phyloP scores from a whole-genome alignment of 768 basidiomycete genomes.

The Lactifluus echinatus region DNA sequence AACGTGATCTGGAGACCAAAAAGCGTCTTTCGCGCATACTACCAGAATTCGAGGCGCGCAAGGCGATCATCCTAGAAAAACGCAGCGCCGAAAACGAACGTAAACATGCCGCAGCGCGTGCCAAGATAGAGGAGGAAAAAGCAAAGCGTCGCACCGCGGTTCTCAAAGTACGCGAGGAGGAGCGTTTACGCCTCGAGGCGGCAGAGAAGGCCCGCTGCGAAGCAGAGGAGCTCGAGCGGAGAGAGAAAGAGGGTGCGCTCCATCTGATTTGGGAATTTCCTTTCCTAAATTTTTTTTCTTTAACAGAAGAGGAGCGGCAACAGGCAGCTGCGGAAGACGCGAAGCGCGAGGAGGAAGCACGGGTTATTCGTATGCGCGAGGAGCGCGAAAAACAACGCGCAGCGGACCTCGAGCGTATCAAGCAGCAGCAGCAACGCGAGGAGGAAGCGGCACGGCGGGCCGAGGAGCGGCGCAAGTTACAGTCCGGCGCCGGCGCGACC shows the following conservation, averaged over 20 bases:
- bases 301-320: constrained; percentile 25
- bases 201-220: constrained; percentile 31
- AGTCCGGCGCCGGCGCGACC: constrained; percentile 26
- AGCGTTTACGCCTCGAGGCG: constrained; percentile 35
- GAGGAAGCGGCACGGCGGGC: constrained; percentile 42
- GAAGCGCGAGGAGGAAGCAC: constrained; percentile 58
- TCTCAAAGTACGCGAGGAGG: constrained; percentile 51
- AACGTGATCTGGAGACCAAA: constrained; percentile 68
- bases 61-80: constrained; percentile 45
- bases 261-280: neutral
- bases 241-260: constrained; percentile 44
- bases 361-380: constrained; percentile 39
- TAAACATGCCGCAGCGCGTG: constrained; percentile 45
- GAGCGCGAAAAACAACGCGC: constrained; percentile 44
- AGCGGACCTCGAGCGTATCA: constrained; percentile 45
- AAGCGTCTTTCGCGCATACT: constrained; percentile 62
- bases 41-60: constrained; percentile 52
- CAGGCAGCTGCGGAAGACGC: constrained; percentile 28
- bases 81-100: constrained; percentile 58
- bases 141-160: constrained; percentile 52
- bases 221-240: constrained; percentile 35
- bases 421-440: constrained; percentile 54
- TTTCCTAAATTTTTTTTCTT: neutral
- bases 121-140: constrained; percentile 82
- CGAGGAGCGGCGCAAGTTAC: constrained; percentile 29